Base-by-base conservation (phyloP, 495 filamentous ascomycete species). In the Penicillium nucicola region DNA sequence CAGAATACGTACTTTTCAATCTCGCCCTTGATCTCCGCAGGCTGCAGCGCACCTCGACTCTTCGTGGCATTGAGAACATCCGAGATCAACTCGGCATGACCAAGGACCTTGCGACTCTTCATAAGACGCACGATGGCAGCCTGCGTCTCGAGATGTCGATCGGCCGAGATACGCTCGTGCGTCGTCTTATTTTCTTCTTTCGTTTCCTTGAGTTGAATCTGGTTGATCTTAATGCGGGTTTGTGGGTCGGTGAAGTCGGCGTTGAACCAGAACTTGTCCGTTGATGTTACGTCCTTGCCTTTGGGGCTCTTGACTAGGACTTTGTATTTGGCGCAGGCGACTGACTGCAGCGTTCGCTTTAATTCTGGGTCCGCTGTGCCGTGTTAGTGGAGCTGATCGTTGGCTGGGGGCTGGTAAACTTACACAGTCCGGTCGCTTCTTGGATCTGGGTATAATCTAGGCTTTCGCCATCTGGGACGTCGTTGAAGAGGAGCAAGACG, bases 81-180 rank as follows among this genome's bases (percentile, higher is more conserved):
- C 10, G 81, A 77, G 10, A 97, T 85, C 20, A 99, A 69, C 65
- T 93, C 88, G 28, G 77, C 63, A 65, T 97, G 91, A 19, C 75
- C 81, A 67, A 97, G 89, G n/a, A 64, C 81, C 79, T 96, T 95
- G 53, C 89, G 73, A 55, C 83, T 85, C 85, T 99, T 99, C 90
- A 99, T 90, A 57, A 99, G 96, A 12, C 93, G 76, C 52, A 97
- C 93, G 54, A 99, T 92, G 1, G 95, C 95, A 12, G 93, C 95
- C 67, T 99, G 95, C 0, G 90, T 95, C 75, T 99, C 93, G 55
- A 90, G 96, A 60, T 95, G 88, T 19, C 93, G 77, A 60, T 99
- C 95, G 23, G 86, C 85, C 2, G 85, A 86, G 0, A 97, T 90
- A 4, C 88, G 77, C 69, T 96, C 86, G 64, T 97, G 90, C 2